A percentile compares a stretch with the other conserved stretches of the same genome.
phyloP scores from a whole-genome alignment of 805 yeast species.

The Zygoascus bituminiphila region DNA sequence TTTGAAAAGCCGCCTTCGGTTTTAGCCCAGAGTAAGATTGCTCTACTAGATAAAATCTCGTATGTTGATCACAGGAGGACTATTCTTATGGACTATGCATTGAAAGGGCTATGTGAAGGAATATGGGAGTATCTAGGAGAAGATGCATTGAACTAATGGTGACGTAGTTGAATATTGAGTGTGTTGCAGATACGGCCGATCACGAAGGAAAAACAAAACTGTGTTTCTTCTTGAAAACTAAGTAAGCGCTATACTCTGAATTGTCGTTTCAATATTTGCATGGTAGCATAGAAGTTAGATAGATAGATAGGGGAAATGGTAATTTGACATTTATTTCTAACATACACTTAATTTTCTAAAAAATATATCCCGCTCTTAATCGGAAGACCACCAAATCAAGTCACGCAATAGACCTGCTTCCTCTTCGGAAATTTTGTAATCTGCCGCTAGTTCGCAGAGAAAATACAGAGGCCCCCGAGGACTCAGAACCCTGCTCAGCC shows the following conservation, averaged over 20 bases:
- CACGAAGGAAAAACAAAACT: too few species aligned
- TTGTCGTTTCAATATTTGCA: too few species aligned
- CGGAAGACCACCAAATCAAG: too few species aligned
- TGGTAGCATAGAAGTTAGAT: too few species aligned
- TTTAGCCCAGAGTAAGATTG: constrained; percentile 31
- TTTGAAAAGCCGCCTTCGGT: constrained; percentile 36
- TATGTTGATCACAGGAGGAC: constrained; percentile 36
- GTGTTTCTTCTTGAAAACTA: too few species aligned
- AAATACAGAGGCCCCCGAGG: neutral
- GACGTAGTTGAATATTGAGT: too few species aligned
- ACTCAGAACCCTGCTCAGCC: neutral
- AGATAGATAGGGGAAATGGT: too few species aligned
- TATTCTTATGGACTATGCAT: constrained; percentile 38
- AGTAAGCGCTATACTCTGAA: too few species aligned
- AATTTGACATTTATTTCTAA: too few species aligned
- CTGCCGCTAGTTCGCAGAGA: neutral
- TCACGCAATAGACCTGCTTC: neutral
- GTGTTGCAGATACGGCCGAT: too few species aligned
- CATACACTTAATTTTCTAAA: too few species aligned
- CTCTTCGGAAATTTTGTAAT: neutral
- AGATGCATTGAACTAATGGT: neutral
- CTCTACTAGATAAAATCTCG: constrained; percentile 37
- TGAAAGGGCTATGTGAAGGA: constrained; percentile 34
- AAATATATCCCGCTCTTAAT: too few species aligned
- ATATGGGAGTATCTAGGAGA: constrained; percentile 25